Percentiles rank a stretch among this genome's conserved stretches.
phyloP scores from a whole-genome alignment of 768 basidiomycete species.

The Suillus cothurnatus region DNA sequence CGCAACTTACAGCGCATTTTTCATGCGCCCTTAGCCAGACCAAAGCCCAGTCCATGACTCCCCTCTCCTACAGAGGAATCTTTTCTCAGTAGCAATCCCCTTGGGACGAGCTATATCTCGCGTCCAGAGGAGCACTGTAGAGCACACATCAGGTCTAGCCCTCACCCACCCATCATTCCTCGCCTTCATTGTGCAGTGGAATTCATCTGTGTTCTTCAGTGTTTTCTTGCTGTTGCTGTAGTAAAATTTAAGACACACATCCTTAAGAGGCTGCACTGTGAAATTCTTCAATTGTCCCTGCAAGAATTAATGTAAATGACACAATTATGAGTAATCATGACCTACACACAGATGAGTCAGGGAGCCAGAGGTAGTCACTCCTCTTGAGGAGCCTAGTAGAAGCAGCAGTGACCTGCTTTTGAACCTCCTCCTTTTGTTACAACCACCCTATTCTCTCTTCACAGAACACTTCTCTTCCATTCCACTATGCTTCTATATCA shows the following conservation, averaged over 20 bases:
- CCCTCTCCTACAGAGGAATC: no score
- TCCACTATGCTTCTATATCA: no score
- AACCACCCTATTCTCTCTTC: no score
- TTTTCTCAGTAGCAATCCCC: no score
- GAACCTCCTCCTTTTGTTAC: background rate
- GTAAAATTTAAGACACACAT: background rate
- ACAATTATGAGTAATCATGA: background rate
- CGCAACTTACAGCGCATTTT: no score
- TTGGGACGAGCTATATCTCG: no score
- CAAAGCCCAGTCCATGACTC: no score
- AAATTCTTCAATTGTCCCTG: background rate
- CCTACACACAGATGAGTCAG: background rate
- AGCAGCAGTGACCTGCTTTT: background rate
- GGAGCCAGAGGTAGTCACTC: background rate
- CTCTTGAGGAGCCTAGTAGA: background rate
- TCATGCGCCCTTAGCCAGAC: no score
- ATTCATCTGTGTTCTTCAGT: background rate
- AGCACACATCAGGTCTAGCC: no score
- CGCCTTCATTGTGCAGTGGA: background rate
- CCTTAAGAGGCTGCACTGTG: background rate
- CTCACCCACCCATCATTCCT: no score
- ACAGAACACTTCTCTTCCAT: no score
- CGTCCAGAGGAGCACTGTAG: no score
- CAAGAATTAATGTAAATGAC: fast-evolving
- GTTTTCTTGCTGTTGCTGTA: background rate